A percentile compares a stretch with the other conserved stretches of the same genome.
phyloP scores from a whole-genome alignment of 148 eudicot genomes.

The Camellia lanceoleosa region DNA sequence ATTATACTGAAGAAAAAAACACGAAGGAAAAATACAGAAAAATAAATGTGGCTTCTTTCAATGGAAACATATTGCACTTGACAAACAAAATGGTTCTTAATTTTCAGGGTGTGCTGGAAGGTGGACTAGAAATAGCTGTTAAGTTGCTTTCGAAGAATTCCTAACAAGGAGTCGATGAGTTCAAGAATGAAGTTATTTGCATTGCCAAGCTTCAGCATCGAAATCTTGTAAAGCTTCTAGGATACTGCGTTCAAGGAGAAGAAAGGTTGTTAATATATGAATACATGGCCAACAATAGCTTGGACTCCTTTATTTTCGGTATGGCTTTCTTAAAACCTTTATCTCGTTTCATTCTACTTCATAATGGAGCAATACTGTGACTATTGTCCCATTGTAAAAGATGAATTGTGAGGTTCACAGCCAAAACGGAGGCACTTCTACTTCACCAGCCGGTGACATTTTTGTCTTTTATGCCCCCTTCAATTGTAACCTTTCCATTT shows the following conservation, averaged over 20 bases:
- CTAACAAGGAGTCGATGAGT: slow-evolving; percentile 2
- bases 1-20: too few species aligned
- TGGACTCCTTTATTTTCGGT: slow-evolving; percentile 8
- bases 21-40: too few species aligned
- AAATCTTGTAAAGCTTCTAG: slow-evolving; percentile 11
- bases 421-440: too few species aligned
- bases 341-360: too few species aligned
- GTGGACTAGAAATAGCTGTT: slow-evolving; percentile 17
- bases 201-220: slow-evolving; percentile 11
- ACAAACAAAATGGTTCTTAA: too few species aligned
- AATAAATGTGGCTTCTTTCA: too few species aligned
- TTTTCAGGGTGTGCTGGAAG: slow-evolving; percentile 20
- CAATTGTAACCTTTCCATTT: too few species aligned
- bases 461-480: too few species aligned
- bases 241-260: not conserved
- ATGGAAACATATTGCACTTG: too few species aligned
- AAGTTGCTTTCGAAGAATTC: slow-evolving; percentile 5
- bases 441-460: too few species aligned
- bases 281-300: slow-evolving; percentile 1
- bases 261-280: slow-evolving; percentile 4
- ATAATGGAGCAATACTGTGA: not conserved
- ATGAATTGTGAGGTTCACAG: too few species aligned
- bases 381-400: not conserved
- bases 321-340: not conserved
- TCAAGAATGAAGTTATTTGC: not conserved